Evolutionary conservation across 176 grass and related monocot genomes (phyloP), one percentile per base, ranked within the genome.

Genomic region (Cenchrus americanus): DNA sequence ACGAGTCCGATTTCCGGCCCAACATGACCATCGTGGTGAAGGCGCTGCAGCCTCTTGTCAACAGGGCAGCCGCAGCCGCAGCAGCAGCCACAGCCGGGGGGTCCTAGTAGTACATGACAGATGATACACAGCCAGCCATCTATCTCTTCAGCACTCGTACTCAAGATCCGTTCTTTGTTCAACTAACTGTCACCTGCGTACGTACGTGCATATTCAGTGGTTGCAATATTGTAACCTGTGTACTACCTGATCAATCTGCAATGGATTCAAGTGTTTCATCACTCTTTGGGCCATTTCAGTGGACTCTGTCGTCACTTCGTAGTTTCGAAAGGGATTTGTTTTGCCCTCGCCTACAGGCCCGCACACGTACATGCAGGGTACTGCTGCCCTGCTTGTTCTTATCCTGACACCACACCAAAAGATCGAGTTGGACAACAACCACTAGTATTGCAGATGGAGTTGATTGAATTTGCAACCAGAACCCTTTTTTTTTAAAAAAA

Each of bases 1-100:
- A 89, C 19, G 92, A 94, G 62, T 82, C 87, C 0, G 81, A 92
- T 76, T 91, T 94, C 64, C 66, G 84, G 65, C 89, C 89, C 1
- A 94, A 89, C 84, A 94, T 89, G 92, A 88, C 87, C 43, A 89
- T 92, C 62, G 89, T 94, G 40, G 80, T 94, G 63, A 94, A 91
- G 82, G 86, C 86, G 57, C 65, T 94, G n/a, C 89, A 85, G n/a
- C 89, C 89, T 37, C 89, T 91, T 78, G 59, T 91, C 40, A 84
- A 52, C 40, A 84, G 42, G 78, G 61, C 69, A 58, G 59, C 81
- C 49, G 75, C 69, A 48, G 57, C 86, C 34, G 73, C 55, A 44
- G 47, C 55, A 44, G 47, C 43, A 44, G 64, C 71, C 41, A 71
- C 69, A 26, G 69, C 46, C 2, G 46, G 64, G 26, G 21, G 64